Percentiles rank a stretch among this genome's conserved stretches.
Conservation (phyloP, 192 early-diverging fungal genomes). For the Backusella macrospora region DNA sequence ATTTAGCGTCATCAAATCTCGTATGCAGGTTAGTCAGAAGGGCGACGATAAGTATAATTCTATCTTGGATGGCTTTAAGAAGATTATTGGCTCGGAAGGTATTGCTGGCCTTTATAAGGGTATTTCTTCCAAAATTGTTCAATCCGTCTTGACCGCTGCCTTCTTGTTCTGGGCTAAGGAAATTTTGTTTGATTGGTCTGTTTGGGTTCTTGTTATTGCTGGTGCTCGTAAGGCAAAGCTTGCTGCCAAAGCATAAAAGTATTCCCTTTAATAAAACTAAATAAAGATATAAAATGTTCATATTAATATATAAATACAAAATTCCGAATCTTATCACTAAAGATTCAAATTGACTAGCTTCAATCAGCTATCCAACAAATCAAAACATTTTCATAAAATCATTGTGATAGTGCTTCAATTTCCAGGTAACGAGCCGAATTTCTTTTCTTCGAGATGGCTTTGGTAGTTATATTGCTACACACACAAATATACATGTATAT, state of each 20-base stretch:
- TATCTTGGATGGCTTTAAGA: conserved; percentile 85
- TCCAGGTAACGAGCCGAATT: too few relatives aligned
- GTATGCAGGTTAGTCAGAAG: conserved; percentile 95
- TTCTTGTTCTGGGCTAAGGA: conserved; percentile 97
- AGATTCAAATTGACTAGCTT: too few relatives aligned
- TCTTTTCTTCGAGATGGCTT: too few relatives aligned
- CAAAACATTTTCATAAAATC: too few relatives aligned
- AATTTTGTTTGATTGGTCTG: conserved; percentile 70
- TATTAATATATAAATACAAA: not conserved
- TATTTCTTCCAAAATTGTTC: conserved; percentile 94
- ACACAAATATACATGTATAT: too few relatives aligned
- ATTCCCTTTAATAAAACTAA: not conserved
- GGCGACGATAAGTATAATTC: conserved; percentile 80
- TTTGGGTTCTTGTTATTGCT: conserved; percentile 50
- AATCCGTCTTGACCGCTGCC: conserved; percentile 92
- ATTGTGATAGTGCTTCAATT: too few relatives aligned
- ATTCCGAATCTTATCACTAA: too few relatives aligned
- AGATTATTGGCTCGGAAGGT: conserved; percentile 92
- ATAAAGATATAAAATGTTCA: not conserved
- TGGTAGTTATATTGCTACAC: too few relatives aligned
- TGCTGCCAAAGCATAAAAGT: conserved; percentile 24
- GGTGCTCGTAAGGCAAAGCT: conserved; percentile 39
- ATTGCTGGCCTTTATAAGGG: conserved; percentile 86
- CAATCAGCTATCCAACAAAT: too few relatives aligned
- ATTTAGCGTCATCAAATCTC: conserved; percentile 87